A percentile compares a stretch with the other conserved stretches of the same genome.
Conservation (phyloP, 2,329 filamentous ascomycete species). For the Biscogniauxia marginata region DNA sequence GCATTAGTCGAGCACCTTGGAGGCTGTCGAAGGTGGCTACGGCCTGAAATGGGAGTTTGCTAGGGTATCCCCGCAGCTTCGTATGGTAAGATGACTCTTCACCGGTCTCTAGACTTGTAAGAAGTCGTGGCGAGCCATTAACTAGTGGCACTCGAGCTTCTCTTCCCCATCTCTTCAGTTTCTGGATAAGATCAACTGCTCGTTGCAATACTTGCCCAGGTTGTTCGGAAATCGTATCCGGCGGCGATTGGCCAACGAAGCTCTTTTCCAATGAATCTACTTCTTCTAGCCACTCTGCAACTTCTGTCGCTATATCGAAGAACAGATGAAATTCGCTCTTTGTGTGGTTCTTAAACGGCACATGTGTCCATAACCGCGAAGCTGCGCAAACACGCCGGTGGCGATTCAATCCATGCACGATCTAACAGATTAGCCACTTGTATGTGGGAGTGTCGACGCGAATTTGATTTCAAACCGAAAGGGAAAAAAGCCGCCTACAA, state of each 20-base stretch:
- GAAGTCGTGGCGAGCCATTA: background rate
- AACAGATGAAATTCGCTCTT: slow-evolving; percentile 19
- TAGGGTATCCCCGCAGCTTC: slow-evolving; percentile 16
- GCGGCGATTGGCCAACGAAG: background rate
- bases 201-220: slow-evolving; percentile 3
- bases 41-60: slow-evolving; percentile 4
- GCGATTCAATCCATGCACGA: slow-evolving; percentile 13
- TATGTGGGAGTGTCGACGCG: background rate
- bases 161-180: slow-evolving; percentile 9
- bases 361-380: slow-evolving; percentile 13
- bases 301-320: slow-evolving; percentile 16
- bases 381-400: slow-evolving; percentile 16
- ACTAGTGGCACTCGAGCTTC: slow-evolving; percentile 1
- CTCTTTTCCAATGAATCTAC: slow-evolving; percentile 9
- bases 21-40: slow-evolving; percentile 13
- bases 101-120: background rate
- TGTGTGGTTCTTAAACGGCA: slow-evolving; percentile 10
- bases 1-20: slow-evolving; percentile 16
- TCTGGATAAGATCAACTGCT: slow-evolving; percentile 10
- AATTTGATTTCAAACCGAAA: background rate
- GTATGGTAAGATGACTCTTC: slow-evolving; percentile 3
- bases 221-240: background rate
- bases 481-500: slow-evolving; percentile 10
- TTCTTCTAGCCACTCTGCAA: slow-evolving; percentile 13
- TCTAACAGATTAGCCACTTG: slow-evolving; percentile 5